A percentile compares a stretch with the other conserved stretches of the same genome.
Conservation (phyloP, 2,329 filamentous ascomycete species). For the Exophiala sp. region DNA sequence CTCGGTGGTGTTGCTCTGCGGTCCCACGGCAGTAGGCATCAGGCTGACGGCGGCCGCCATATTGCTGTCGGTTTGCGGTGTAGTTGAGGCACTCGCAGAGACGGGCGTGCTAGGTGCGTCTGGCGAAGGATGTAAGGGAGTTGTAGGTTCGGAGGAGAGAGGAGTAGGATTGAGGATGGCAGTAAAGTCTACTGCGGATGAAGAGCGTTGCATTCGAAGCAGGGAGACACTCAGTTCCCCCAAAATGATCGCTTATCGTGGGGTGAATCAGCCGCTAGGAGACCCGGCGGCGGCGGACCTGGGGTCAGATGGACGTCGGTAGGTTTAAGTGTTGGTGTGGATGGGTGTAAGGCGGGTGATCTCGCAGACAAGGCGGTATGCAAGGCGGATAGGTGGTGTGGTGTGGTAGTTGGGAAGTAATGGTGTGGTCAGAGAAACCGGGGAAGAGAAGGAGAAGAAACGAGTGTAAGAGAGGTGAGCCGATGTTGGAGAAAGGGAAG, state of each 20-base stretch:
- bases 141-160: slow-evolving; percentile 20
- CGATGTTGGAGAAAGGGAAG: not conserved
- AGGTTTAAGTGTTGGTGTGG: slow-evolving; percentile 9
- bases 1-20: slow-evolving; percentile 54
- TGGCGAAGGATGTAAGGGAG: slow-evolving; percentile 3
- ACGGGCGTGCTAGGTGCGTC: slow-evolving; percentile 27
- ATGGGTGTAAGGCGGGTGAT: slow-evolving; percentile 4
- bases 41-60: slow-evolving; percentile 44
- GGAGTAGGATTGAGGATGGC: slow-evolving; percentile 27
- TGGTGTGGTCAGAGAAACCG: slow-evolving; percentile 6
- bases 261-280: slow-evolving; percentile 24
- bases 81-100: slow-evolving; percentile 4
- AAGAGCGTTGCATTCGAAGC: slow-evolving; percentile 29
- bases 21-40: slow-evolving; percentile 41
- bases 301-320: slow-evolving; percentile 22
- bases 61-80: slow-evolving; percentile 30
- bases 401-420: not conserved
- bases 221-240: slow-evolving; percentile 20
- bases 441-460: slow-evolving; percentile 5
- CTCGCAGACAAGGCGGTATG: not conserved
- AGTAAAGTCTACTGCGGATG: slow-evolving; percentile 29
- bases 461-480: not conserved
- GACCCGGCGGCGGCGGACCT: slow-evolving; percentile 10
- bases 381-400: not conserved
- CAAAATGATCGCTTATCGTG: slow-evolving; percentile 28